Base-by-base conservation (phyloP, 2,329 filamentous ascomycete species). In the Colletotrichum orbiculare region DNA sequence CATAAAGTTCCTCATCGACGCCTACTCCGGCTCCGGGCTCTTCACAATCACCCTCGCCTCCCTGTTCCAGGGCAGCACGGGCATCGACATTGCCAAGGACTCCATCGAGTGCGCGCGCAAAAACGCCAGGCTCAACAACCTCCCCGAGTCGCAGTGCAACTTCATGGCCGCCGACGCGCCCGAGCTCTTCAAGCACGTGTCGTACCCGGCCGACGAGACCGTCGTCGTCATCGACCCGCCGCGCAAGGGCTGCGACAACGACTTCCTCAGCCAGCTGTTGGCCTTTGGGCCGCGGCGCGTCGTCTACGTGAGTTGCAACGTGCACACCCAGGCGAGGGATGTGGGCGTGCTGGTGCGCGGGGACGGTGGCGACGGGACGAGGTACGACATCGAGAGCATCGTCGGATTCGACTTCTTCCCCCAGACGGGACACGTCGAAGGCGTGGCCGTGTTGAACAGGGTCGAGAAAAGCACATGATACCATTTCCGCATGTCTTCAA, bases 321-420 rank as follows among this genome's bases (percentile, higher is more conserved):
- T 99, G 69, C 96, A 99, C 75, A 98, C 95, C 8, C 96, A 98
- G 84, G 96, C 96, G 12, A 83, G 96, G 57, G 96, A 99, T 78
- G 89, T 99, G 1, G 96, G 94, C 0, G 88, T 95, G 67, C 79
- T 99, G 72, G 93, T 98, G 1, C 85, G 90, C 41, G 94, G 94
- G 17, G 72, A 81, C 71, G 54, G 38, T 4, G 65, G 60, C 37
- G 67, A 60, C 13, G 64, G 57, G 5, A 78, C 79, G 25, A 79
- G 84, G 67, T 99, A 97, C 78, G 88, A 90, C 76, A 92, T 99
- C 75, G 95, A 98, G 83, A 97, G 92, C 74, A 78, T 99, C 50
- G 85, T 91, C 52, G 96, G 95, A 0, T 98, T 98, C 74, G 96
- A 99, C 76, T 98, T 99, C 78, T 99, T 99, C 79, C 96, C 96